These are phyloP conservation scores for Stygiomarasmius scandens DNA, from an alignment of 1,284 basidiomycete genomes.

Conservation along the genomic window DNA sequence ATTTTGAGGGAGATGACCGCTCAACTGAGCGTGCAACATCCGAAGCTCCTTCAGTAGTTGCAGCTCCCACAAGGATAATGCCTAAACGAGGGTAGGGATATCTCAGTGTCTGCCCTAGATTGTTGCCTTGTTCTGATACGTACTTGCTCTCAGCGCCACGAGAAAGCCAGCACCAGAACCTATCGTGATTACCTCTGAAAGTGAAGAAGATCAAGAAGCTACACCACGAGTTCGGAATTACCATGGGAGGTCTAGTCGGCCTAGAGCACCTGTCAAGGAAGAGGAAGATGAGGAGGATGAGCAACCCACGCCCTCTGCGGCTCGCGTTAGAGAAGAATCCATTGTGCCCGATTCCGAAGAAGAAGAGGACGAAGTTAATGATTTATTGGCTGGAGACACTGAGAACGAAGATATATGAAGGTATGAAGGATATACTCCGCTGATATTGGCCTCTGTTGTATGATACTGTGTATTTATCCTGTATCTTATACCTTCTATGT, in stretches of 20 bases:
- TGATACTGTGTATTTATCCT: neutral
- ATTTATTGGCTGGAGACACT: slow-evolving; percentile 35
- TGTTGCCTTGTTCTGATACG: neutral
- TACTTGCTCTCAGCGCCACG: slow-evolving; percentile 29
- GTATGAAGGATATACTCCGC: neutral
- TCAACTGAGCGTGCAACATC: slow-evolving; percentile 33
- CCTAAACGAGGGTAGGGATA: slow-evolving; percentile 52
- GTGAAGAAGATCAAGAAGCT: slow-evolving; percentile 31
- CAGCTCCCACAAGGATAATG: slow-evolving; percentile 38
- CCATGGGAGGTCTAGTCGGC: neutral
- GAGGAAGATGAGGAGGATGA: neutral
- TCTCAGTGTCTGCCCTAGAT: slow-evolving; percentile 18
- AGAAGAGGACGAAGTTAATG: slow-evolving; percentile 41
- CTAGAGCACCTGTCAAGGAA: neutral
- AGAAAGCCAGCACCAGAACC: slow-evolving; percentile 32
- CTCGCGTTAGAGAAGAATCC: slow-evolving; percentile 27
- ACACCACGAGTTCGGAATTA: slow-evolving; percentile 17
- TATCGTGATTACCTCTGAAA: slow-evolving; percentile 39
- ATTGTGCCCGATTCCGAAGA: slow-evolving; percentile 38
- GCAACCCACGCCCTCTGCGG: neutral
- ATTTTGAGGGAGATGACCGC: slow-evolving; percentile 46
- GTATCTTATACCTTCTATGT: neutral
- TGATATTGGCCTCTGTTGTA: neutral
- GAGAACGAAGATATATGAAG: slow-evolving; percentile 18
- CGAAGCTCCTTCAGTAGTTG: slow-evolving; percentile 16